These are phyloP conservation scores for Penicillium canariense DNA, from an alignment of 495 filamentous ascomycete species.

Conservation along the genomic window DNA sequence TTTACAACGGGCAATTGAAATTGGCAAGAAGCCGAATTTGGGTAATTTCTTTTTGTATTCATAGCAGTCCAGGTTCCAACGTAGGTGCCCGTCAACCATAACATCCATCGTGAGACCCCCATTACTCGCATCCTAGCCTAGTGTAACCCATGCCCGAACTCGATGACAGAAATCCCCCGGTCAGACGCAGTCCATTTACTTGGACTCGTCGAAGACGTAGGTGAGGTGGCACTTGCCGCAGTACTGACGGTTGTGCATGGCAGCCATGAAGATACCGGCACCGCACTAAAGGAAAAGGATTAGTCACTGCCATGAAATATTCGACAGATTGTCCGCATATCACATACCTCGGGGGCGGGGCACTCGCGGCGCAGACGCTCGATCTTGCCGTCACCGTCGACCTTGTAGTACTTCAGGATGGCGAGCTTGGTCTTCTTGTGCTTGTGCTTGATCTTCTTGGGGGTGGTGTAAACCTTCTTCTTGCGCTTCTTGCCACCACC, in stretches of 20 bases:
- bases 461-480: conserved; percentile 99
- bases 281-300: conserved; percentile 66
- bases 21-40: conserved; percentile 19
- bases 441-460: conserved; percentile 99
- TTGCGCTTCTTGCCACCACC: conserved; percentile 98
- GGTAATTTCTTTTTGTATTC: conserved; percentile 22
- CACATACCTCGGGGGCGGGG: conserved; percentile 81
- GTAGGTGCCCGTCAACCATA: conserved; percentile 23
- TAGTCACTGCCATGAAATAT: background rate
- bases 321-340: background rate
- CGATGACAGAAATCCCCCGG: conserved; percentile 19
- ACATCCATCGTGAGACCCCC: conserved; percentile 22
- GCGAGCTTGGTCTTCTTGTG: conserved; percentile 99
- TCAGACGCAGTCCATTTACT: conserved; percentile 42
- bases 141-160: conserved; percentile 22
- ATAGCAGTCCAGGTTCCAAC: conserved; percentile 15
- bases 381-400: conserved; percentile 98
- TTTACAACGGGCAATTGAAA: conserved; percentile 7
- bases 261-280: conserved; percentile 99
- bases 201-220: conserved; percentile 96
- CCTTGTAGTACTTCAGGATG: conserved; percentile 99
- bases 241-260: conserved; percentile 99
- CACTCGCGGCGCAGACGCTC: conserved; percentile 98
- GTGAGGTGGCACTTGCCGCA: conserved; percentile 99
- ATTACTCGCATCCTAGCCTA: conserved; percentile 20